Evolutionary conservation across 306 rosid genomes (phyloP).

Genomic region (Trichosanthes truncata): DNA sequence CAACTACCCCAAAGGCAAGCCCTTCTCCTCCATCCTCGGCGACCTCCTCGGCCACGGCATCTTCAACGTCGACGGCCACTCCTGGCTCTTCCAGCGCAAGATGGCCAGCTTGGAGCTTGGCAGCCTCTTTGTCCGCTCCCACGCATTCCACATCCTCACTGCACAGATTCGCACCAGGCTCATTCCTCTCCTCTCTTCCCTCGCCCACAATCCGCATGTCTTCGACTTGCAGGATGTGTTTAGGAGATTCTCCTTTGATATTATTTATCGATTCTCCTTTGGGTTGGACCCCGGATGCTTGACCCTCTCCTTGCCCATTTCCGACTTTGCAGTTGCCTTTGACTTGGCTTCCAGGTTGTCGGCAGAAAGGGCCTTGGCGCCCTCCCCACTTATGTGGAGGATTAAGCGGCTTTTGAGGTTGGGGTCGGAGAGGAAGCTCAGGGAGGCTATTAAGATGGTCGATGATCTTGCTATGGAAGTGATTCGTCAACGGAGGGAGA

Average conservation of each 20-base stretch:
- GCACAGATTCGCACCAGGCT: conserved; percentile 39
- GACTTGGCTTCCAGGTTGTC: conserved; percentile 56
- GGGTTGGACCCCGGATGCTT: conserved; percentile 84
- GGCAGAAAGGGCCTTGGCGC: conserved; percentile 51
- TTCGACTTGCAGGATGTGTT: conserved; percentile 70
- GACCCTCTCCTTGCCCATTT: conserved; percentile 24
- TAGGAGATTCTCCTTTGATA: conserved; percentile 65
- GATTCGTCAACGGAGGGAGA: conserved; percentile 27
- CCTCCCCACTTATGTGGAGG: conserved; percentile 56
- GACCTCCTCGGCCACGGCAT: conserved; percentile 79
- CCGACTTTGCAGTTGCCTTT: conserved; percentile 40
- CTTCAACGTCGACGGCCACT: conserved; percentile 69
- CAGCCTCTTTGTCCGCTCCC: conserved; percentile 43
- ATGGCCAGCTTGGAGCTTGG: conserved; percentile 78
- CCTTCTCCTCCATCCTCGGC: conserved; percentile 61
- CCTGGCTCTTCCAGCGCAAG: conserved; percentile 72
- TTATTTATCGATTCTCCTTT: conserved; percentile 57
- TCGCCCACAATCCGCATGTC: background rate
- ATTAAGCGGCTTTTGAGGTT: conserved; percentile 32
- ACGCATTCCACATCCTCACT: conserved; percentile 37
- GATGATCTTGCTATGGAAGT: conserved; percentile 29
- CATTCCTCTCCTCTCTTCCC: conserved; percentile 27
- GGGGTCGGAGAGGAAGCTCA: conserved; percentile 53
- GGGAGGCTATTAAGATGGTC: conserved; percentile 32
- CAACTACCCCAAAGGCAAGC: conserved; percentile 76